Evolutionary conservation across 2,329 filamentous ascomycete genomes (phyloP).

Genomic region (Arthrobotrys megalospora): DNA sequence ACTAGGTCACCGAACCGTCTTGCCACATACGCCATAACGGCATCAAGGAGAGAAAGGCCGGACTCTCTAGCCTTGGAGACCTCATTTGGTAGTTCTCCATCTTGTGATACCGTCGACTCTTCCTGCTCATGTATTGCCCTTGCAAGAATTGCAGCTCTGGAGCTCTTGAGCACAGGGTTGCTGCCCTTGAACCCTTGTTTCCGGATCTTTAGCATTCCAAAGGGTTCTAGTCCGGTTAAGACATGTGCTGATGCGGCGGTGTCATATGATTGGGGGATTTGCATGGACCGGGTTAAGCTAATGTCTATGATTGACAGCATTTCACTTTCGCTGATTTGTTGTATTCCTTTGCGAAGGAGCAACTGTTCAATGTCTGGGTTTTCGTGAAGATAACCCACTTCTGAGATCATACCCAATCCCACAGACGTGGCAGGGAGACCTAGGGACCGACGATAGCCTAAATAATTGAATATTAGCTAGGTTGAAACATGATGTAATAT

Average conservation of each 20-base stretch:
- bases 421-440: conserved; percentile 65
- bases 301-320: conserved; percentile 36
- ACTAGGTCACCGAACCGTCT: conserved; percentile 18
- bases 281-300: conserved; percentile 1
- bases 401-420: conserved; percentile 53
- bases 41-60: neutral
- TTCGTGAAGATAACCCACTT: conserved; percentile 66
- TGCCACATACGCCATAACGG: conserved; percentile 3
- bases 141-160: conserved; percentile 14
- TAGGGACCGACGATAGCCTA: conserved; percentile 63
- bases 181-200: neutral
- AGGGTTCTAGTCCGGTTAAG: conserved; percentile 33
- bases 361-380: conserved; percentile 65
- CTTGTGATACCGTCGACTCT: neutral
- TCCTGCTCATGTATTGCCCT: conserved; percentile 32
- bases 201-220: neutral
- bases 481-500: conserved; percentile 62
- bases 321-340: conserved; percentile 32
- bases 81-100: conserved; percentile 22
- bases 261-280: conserved; percentile 17
- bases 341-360: conserved; percentile 22
- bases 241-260: conserved; percentile 14
- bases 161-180: conserved; percentile 2
- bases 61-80: conserved; percentile 12
- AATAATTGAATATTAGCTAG: conserved; percentile 47